Percentiles rank a stretch among this genome's conserved stretches.
These are phyloP conservation scores for Magnaporthiopsis poae DNA, from an alignment of 2,329 filamentous ascomycete genomes.

Conservation along the genomic window DNA sequence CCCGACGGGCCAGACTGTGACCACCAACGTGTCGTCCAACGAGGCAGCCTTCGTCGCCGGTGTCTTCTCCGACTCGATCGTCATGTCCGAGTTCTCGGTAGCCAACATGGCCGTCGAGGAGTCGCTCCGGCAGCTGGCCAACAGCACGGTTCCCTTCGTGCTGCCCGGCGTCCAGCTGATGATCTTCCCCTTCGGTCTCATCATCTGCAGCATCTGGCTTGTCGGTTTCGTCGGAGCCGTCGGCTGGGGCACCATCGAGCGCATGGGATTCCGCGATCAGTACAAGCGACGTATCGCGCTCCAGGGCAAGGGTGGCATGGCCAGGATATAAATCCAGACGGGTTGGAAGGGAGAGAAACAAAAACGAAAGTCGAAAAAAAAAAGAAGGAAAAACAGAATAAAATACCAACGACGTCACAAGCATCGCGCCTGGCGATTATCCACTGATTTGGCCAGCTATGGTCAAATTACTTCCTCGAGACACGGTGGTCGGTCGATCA, in stretches of 20 bases:
- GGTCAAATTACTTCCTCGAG: background rate
- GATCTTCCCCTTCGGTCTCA: slow-evolving; percentile 60
- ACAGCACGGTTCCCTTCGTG: slow-evolving; percentile 53
- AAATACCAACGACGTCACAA: background rate
- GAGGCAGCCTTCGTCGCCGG: slow-evolving; percentile 64
- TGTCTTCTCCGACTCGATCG: slow-evolving; percentile 51
- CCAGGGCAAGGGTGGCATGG: slow-evolving; percentile 24
- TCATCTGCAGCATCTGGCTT: slow-evolving; percentile 55
- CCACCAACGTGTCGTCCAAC: slow-evolving; percentile 57
- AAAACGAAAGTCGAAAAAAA: background rate
- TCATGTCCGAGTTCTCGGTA: slow-evolving; percentile 39
- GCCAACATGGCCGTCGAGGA: slow-evolving; percentile 42
- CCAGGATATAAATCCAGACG: slow-evolving; percentile 20
- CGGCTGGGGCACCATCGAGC: slow-evolving; percentile 55
- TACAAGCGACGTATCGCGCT: slow-evolving; percentile 44
- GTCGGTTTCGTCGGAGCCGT: slow-evolving; percentile 38
- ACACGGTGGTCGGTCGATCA: background rate
- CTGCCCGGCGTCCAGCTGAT: slow-evolving; percentile 59
- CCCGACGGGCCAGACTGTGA: slow-evolving; percentile 39
- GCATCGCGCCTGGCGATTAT: background rate
- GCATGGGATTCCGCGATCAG: slow-evolving; percentile 55
- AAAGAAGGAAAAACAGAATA: slow-evolving; percentile 4
- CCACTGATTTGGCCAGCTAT: background rate
- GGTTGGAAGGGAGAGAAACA: slow-evolving; percentile 4
- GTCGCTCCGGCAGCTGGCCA: slow-evolving; percentile 33